A percentile compares a stretch with the other conserved stretches of the same genome.
Conservation (phyloP, 2,329 filamentous ascomycete genomes). For the Hypoxylon sp. region DNA sequence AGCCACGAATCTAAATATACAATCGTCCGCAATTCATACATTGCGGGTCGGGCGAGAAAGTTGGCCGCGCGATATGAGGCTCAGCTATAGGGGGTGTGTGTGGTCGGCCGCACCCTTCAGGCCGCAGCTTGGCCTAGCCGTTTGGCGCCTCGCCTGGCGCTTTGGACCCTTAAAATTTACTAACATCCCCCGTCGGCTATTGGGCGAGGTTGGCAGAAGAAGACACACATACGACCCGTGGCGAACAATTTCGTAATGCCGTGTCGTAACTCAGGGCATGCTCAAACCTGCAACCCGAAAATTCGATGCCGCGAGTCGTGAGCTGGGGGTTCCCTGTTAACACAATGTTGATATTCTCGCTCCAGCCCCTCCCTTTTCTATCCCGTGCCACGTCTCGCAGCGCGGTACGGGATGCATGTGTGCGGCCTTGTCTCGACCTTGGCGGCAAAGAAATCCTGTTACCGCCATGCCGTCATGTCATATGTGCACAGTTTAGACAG, state of each 20-base stretch:
- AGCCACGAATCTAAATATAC: slow-evolving; percentile 34
- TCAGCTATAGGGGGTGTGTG: slow-evolving; percentile 6
- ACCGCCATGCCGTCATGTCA: neutral
- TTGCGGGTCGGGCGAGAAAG: slow-evolving; percentile 18
- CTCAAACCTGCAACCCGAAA: slow-evolving; percentile 31
- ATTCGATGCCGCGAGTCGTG: slow-evolving; percentile 19
- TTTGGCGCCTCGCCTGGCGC: too few species aligned
- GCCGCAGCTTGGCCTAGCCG: slow-evolving; percentile 6
- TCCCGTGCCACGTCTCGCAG: slow-evolving; percentile 38
- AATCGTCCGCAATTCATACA: slow-evolving; percentile 32
- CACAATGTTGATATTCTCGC: neutral
- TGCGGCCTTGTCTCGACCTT: slow-evolving; percentile 35
- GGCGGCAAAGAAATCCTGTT: slow-evolving; percentile 27
- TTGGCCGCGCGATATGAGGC: slow-evolving; percentile 21
- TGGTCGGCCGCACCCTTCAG: slow-evolving; percentile 2
- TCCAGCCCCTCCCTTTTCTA: slow-evolving; percentile 7
- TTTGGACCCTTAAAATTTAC: slow-evolving; percentile 1
- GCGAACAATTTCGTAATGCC: neutral
- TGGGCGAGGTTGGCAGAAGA: neutral
- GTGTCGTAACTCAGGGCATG: slow-evolving; percentile 2
- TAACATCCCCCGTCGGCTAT: neutral
- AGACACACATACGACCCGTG: neutral
- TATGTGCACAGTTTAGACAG: neutral
- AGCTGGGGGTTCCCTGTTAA: neutral
- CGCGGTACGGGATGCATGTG: slow-evolving; percentile 34